Base-by-base conservation (phyloP, 306 rosid genomes). In the Bauhinia variegata region DNA sequence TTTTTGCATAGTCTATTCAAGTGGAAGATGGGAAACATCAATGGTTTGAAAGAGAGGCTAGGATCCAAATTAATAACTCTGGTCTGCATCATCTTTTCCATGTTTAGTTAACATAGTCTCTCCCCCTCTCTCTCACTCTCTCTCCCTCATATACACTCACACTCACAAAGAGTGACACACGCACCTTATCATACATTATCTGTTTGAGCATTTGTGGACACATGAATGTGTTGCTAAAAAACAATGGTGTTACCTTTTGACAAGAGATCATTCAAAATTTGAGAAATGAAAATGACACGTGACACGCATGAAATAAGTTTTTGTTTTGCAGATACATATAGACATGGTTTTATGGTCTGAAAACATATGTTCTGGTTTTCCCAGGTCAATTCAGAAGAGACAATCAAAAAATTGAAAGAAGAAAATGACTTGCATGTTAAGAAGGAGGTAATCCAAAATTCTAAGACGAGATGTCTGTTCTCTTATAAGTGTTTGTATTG, bases 361-460 rank as follows among this genome's bases (percentile, higher is more conserved):
- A 33, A 18, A 17, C 8, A 7, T 34, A 13, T 62, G 47, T 23
- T 50, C 5, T 70, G 32, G 58, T n/a, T 56, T 49, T 73, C 18
- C 28, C 79, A 88, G 95, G 73, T 74, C 46, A 28, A 51, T 44
- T 87, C 67, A 41, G 88, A 78, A 68, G 86, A 75, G 65, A 46
- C 69, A 17, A 59, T 83, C 46, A 60, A 58, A 68, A 71, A 64
- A 62, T 75, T 91, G 55, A 70, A 32, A 32, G 83, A 68, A 53
- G 84, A 79, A 56, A 80, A 73, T 11, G 72, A 65, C 51, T 73
- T 75, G 52, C 69, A 70, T 59, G 43, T 72, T 56, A 87, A 69
- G 52, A 85, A 70, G 59, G 78, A 85, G 96, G 89, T 85, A 57
- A 44, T 63, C 47, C 64, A 68, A 50, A 54, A 60, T 33, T 54